Conservation (phyloP, 805 yeast genomes). For the Yarrowia deformans region DNA sequence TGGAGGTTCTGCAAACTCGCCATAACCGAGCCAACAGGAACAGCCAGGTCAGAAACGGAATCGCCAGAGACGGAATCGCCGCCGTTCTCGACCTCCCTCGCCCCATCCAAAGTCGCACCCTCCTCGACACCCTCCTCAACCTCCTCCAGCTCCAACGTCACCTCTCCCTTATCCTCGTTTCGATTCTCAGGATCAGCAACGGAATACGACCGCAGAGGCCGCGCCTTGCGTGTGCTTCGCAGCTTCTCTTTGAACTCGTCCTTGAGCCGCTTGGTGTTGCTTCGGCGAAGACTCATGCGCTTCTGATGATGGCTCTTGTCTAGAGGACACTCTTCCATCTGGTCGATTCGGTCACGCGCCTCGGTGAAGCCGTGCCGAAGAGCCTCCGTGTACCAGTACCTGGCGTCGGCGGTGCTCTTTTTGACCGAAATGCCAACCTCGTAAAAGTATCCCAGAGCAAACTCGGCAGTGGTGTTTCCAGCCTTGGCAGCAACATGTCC, state of each 20-base stretch:
- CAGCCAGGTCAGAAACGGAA: neutral
- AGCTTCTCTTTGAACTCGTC: conserved; percentile 34
- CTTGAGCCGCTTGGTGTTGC: conserved; percentile 17
- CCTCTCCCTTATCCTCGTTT: neutral
- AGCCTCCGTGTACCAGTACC: conserved; percentile 60
- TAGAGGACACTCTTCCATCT: conserved; percentile 38
- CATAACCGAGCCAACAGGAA: neutral
- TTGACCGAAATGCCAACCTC: conserved; percentile 70
- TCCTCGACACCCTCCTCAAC: conserved; percentile 20
- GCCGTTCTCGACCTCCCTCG: neutral
- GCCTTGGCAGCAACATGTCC: conserved; percentile 68
- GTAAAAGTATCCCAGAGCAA: conserved; percentile 70
- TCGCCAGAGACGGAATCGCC: too few species aligned
- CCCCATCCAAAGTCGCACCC: neutral
- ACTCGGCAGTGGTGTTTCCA: conserved; percentile 68
- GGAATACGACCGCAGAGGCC: conserved; percentile 6
- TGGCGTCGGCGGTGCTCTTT: conserved; percentile 55
- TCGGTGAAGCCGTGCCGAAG: conserved; percentile 58
- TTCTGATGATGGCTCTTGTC: conserved; percentile 29
- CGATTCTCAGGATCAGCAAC: neutral
- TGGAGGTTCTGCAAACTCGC: conserved; percentile 12
- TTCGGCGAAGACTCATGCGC: conserved; percentile 4
- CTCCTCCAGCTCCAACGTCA: neutral
- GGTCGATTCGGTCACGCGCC: conserved; percentile 48
- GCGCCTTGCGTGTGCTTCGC: neutral